Percentiles rank a stretch among this genome's conserved stretches.
These are phyloP conservation scores for Phytophthora citricola DNA, from an alignment of 352 stramenopile species.

Conservation along the genomic window DNA sequence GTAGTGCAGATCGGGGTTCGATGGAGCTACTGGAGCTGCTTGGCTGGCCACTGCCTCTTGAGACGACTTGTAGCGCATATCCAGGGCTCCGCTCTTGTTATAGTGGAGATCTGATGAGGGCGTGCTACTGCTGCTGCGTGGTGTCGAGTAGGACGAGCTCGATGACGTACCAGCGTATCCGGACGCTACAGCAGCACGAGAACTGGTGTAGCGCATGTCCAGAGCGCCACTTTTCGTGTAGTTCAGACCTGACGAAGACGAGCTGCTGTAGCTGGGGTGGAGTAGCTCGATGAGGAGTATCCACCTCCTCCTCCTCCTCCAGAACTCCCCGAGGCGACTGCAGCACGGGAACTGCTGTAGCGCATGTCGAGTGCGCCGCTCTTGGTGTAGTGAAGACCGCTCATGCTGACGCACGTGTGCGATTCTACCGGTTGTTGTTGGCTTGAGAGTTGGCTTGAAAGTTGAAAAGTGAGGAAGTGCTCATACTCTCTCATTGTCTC, in stretches of 20 bases:
- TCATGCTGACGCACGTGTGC: constrained; percentile 9
- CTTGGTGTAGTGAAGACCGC: constrained; percentile 32
- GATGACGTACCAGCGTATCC: neutral
- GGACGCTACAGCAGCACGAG: constrained; percentile 8
- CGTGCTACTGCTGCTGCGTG: constrained; percentile 1
- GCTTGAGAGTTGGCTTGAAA: constrained; percentile 1
- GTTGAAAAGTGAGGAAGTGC: neutral
- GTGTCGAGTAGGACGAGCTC: neutral
- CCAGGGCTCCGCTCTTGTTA: constrained; percentile 31
- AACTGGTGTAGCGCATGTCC: constrained; percentile 40
- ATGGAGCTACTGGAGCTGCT: constrained; percentile 1
- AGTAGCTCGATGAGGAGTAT: neutral
- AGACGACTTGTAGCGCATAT: constrained; percentile 36
- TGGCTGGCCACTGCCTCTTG: constrained; percentile 14
- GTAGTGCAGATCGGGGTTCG: constrained; percentile 28
- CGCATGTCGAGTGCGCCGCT: constrained; percentile 35
- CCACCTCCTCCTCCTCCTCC: neutral
- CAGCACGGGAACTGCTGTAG: constrained; percentile 27
- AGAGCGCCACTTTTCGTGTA: constrained; percentile 34
- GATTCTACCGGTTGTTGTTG: neutral
- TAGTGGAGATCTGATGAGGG: constrained; percentile 26
- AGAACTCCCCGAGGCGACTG: constrained; percentile 4
- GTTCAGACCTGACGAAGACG: constrained; percentile 15
- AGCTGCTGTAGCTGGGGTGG: constrained; percentile 1
- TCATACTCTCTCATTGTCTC: too few relatives aligned